Evolutionary conservation across 345 rosid genomes (phyloP).

Genomic region (Clarkia xantiana): DNA sequence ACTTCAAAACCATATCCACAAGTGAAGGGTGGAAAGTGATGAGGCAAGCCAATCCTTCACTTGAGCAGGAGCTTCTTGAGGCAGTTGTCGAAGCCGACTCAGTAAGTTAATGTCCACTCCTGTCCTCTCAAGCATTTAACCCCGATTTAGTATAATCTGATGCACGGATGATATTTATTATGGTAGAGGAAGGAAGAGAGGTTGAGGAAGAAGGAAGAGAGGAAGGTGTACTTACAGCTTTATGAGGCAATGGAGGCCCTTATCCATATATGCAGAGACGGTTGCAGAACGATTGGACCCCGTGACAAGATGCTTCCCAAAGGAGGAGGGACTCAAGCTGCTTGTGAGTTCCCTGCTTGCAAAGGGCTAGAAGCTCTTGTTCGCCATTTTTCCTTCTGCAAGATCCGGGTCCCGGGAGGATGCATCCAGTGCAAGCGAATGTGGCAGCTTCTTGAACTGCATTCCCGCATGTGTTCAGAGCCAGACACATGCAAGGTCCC

Average conservation of each 20-base stretch:
- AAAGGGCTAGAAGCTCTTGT: slow-evolving; percentile 65
- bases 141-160: too few species aligned
- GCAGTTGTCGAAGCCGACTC: slow-evolving; percentile 48
- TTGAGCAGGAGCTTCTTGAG: slow-evolving; percentile 80
- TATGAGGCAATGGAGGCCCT: slow-evolving; percentile 82
- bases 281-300: slow-evolving; percentile 84
- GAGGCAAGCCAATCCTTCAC: slow-evolving; percentile 47
- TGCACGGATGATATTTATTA: too few species aligned
- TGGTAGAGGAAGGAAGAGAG: slow-evolving; percentile 50
- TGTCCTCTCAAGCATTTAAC: too few species aligned
- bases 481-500: slow-evolving; percentile 77
- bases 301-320: slow-evolving; percentile 32
- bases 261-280: slow-evolving; percentile 72
- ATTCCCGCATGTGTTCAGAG: slow-evolving; percentile 60
- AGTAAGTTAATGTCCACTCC: slow-evolving; percentile 27
- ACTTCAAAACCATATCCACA: slow-evolving; percentile 54
- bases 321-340: slow-evolving; percentile 23
- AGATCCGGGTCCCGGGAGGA: slow-evolving; percentile 53
- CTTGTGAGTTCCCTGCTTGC: slow-evolving; percentile 63
- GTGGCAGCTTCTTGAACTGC: slow-evolving; percentile 92
- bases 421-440: slow-evolving; percentile 68
- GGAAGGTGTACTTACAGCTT: slow-evolving; percentile 48
- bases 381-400: slow-evolving; percentile 69
- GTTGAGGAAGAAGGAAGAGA: slow-evolving; percentile 42
- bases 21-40: slow-evolving; percentile 86